A percentile compares a stretch with the other conserved stretches of the same genome.
Conservation (phyloP, 129 eudicot species). For the Glebionis coronaria region DNA sequence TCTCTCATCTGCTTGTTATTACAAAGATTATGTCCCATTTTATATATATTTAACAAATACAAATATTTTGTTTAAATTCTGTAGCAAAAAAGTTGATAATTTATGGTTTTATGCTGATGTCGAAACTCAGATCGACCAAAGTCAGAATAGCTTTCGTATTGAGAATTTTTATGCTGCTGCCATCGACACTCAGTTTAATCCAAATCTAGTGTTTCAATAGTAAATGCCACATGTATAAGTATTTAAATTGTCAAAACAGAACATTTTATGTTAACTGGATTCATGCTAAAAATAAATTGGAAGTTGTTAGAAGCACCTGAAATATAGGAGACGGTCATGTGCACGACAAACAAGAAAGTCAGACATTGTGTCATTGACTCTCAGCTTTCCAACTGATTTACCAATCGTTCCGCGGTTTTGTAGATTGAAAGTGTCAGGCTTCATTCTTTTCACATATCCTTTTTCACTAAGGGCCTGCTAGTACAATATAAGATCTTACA, state of each 20-base stretch:
- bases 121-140: not conserved
- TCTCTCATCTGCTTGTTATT: not conserved
- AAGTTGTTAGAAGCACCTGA: slow-evolving; percentile 57
- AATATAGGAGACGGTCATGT: slow-evolving; percentile 78
- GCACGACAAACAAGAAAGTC: slow-evolving; percentile 89
- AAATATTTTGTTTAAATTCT: not conserved
- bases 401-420: slow-evolving; percentile 97
- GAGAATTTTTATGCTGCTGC: not conserved
- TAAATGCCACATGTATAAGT: not conserved
- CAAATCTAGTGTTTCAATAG: not conserved
- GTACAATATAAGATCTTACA: slow-evolving; percentile 6
- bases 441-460: slow-evolving; percentile 95
- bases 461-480: slow-evolving; percentile 92
- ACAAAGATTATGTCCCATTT: not conserved
- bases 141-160: too few relatives aligned
- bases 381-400: slow-evolving; percentile 94
- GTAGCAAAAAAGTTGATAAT: not conserved
- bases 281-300: not conserved
- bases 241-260: not conserved
- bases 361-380: slow-evolving; percentile 90
- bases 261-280: not conserved
- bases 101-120: not conserved
- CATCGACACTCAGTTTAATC: not conserved
- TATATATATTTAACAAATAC: not conserved
- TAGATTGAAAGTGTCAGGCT: slow-evolving; percentile 79